Percentiles rank a stretch among this genome's conserved stretches.
phyloP scores from a whole-genome alignment of 1,284 basidiomycete species.

The Ganoderma resinaceum region DNA sequence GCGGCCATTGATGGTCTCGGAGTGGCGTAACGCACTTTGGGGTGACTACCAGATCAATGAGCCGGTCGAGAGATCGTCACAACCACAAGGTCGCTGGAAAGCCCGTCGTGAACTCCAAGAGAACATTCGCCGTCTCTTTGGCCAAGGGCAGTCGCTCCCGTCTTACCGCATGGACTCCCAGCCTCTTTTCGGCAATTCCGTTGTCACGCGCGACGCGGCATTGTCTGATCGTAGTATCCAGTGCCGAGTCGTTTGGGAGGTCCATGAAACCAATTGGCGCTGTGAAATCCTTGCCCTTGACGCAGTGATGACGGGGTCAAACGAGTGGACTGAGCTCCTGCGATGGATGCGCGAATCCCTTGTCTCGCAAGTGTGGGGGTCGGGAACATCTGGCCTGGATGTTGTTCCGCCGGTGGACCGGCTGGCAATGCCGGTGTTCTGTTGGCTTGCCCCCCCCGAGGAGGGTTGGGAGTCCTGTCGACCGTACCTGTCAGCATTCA shows the following conservation, averaged over 20 bases:
- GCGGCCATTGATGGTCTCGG: slow-evolving; percentile 10
- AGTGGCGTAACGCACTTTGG: slow-evolving; percentile 16
- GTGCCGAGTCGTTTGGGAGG: slow-evolving; percentile 1
- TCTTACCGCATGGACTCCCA: not conserved
- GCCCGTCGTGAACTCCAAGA: not conserved
- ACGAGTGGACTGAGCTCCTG: slow-evolving; percentile 8
- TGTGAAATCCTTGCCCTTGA: slow-evolving; percentile 17
- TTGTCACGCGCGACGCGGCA: not conserved
- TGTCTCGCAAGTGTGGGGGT: slow-evolving; percentile 8
- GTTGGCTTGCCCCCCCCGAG: not conserved
- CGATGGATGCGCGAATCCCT: slow-evolving; percentile 11
- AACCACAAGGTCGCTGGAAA: not conserved
- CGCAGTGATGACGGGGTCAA: not conserved
- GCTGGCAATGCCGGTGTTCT: not conserved
- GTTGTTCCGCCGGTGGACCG: not conserved
- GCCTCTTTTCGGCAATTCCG: not conserved
- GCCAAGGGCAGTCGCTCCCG: not conserved
- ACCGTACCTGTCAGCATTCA: not conserved
- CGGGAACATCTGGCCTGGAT: slow-evolving; percentile 2
- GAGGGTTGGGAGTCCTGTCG: slow-evolving; percentile 4
- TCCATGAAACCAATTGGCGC: slow-evolving; percentile 13
- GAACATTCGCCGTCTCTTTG: slow-evolving; percentile 3
- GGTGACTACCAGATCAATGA: slow-evolving; percentile 16
- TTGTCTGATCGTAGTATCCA: not conserved
- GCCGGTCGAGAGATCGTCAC: not conserved